Base-by-base conservation (phyloP, 257 asterid genomes). In the Nicotiana benthamiana region DNA sequence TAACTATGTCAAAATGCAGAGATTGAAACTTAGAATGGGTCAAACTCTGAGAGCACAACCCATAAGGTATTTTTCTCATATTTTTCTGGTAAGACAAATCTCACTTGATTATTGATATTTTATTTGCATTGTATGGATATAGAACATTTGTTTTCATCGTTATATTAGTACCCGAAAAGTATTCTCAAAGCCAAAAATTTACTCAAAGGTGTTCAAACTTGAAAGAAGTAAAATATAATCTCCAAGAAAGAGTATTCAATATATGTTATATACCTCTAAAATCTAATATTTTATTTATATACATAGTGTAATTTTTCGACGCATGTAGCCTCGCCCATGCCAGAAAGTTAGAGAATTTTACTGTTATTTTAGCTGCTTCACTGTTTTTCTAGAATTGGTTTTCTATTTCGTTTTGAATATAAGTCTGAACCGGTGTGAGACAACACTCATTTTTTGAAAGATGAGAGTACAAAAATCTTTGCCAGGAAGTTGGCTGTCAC, bases 401-500 rank as follows among this genome's bases (percentile, higher is more conserved):
- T 26, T 26, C 27, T 26, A 26, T 26, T 26, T 1, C 27, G 27
- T 26, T 26, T 26, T 26, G 27, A 26, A 26, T 26, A 26, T n/a
- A 26, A 26, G 27, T 26, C 1, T 26, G 27, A 26, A 3, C 46
- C 76, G 79, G 81, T 80, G 40, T 61, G 68, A 90, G 94, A 92
- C 16, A 94, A 93, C 83, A 54, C 81, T 24, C 79, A 87, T 61
- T 90, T 90, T 83, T n/a, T n/a, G n/a, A n/a, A n/a, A n/a, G n/a
- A n/a, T n/a, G 97, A 93, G 84, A 93, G 84, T 74, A 94, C 94
- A 4, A 94, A 92, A 87, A 64, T 86, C 52, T 86, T 86, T 85
- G 97, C 98, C 18, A 89, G 90, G 90, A 93, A 92, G 88, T 98
- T 94, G 78, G 99, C 98, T 80, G 97, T n/a, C n/a, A n/a, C n/a